A percentile compares a stretch with the other conserved stretches of the same genome.
These are phyloP conservation scores for Euphorbia peplus DNA, from an alignment of 345 rosid species.

Conservation along the genomic window DNA sequence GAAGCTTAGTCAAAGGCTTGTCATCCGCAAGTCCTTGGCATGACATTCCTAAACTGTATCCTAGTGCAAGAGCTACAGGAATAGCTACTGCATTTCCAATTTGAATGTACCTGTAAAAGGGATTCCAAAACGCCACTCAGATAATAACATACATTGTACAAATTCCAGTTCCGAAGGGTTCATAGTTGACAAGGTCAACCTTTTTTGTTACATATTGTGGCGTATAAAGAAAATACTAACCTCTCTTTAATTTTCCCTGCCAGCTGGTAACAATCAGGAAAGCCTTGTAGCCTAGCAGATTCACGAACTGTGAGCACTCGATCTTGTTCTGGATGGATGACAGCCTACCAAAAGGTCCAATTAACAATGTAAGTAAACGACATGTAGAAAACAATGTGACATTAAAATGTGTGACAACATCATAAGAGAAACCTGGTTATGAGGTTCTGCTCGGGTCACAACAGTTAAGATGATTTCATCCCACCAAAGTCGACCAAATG, in stretches of 20 bases:
- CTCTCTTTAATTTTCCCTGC: slow-evolving; percentile 37
- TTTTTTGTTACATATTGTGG: too few relatives aligned
- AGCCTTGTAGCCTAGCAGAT: slow-evolving; percentile 46
- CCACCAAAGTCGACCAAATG: slow-evolving; percentile 42
- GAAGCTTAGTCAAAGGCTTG: too few relatives aligned
- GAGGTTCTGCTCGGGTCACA: slow-evolving; percentile 45
- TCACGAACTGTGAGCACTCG: slow-evolving; percentile 42
- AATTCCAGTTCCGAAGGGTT: too few relatives aligned
- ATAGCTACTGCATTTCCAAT: slow-evolving; percentile 47
- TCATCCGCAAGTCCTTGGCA: slow-evolving; percentile 20
- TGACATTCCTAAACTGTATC: slow-evolving; percentile 30
- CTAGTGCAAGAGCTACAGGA: slow-evolving; percentile 35
- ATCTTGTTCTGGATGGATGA: slow-evolving; percentile 42
- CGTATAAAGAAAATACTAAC: slow-evolving; percentile 10
- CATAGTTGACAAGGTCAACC: too few relatives aligned
- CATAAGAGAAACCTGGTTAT: slow-evolving; percentile 28
- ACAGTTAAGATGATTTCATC: slow-evolving; percentile 38
- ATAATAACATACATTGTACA: background rate
- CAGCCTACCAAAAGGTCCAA: background rate
- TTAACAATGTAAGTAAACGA: too few relatives aligned
- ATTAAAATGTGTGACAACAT: background rate
- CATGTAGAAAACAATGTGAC: too few relatives aligned
- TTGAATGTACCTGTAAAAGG: slow-evolving; percentile 32
- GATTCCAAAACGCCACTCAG: background rate
- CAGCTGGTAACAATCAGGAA: slow-evolving; percentile 44